Percentiles rank a stretch among this genome's conserved stretches.
Conservation (phyloP, 176 grass and related monocot species). For the Avena sativa region DNA sequence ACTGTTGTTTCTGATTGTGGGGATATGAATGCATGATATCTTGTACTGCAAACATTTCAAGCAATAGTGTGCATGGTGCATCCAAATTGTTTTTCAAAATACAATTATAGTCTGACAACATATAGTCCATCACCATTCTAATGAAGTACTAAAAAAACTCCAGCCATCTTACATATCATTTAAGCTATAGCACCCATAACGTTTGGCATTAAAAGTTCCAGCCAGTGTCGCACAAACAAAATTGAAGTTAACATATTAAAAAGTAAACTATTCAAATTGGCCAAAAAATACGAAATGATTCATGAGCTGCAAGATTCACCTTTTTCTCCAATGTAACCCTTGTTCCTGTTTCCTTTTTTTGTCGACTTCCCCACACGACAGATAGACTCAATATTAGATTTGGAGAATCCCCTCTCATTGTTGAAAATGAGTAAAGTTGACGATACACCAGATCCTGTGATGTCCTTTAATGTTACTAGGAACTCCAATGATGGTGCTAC, state of each 20-base stretch:
- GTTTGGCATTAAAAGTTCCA: neutral
- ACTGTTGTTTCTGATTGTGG: neutral
- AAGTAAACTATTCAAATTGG: neutral
- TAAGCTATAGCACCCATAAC: neutral
- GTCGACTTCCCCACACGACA: conserved; percentile 69
- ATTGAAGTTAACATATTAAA: neutral
- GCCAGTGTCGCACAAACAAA: neutral
- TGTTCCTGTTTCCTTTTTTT: conserved; percentile 57
- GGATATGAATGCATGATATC: neutral
- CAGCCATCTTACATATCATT: neutral
- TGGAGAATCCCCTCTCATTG: conserved; percentile 69
- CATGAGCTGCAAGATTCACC: conserved; percentile 36
- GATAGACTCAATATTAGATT: conserved; percentile 65
- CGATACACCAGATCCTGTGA: conserved; percentile 54
- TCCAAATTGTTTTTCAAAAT: neutral
- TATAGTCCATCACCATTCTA: neutral
- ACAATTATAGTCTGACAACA: neutral
- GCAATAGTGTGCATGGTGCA: neutral
- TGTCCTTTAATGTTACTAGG: conserved; percentile 60
- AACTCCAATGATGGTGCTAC: conserved; percentile 63
- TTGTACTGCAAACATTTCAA: neutral
- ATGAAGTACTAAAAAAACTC: neutral
- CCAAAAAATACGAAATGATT: neutral
- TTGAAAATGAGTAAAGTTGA: conserved; percentile 73
- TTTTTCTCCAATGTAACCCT: conserved; percentile 79